Evolutionary conservation across 1,139 yeast species (phyloP).

Genomic region (Pichia cactophila): DNA sequence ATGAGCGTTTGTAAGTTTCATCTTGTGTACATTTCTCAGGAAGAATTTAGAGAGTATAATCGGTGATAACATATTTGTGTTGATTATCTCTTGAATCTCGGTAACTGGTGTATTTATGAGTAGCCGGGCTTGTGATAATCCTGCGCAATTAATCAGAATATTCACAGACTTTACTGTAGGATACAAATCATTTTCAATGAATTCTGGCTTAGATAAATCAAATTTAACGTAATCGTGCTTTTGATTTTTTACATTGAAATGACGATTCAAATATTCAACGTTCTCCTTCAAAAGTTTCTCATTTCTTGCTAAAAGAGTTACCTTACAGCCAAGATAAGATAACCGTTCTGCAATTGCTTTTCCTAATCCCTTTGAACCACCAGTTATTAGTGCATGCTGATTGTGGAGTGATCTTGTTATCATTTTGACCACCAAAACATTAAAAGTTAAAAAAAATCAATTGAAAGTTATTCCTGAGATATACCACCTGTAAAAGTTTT

Average conservation of each 20-base stretch:
- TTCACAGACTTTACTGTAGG: constrained; percentile 24
- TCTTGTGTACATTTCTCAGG: constrained; percentile 27
- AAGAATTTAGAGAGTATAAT: constrained; percentile 49
- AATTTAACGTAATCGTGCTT: constrained; percentile 44
- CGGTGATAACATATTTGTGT: constrained; percentile 59
- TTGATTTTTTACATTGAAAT: constrained; percentile 15
- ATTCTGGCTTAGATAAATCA: constrained; percentile 39
- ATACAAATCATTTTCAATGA: neutral
- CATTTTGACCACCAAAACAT: neutral
- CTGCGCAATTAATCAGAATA: constrained; percentile 74
- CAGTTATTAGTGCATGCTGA: constrained; percentile 57
- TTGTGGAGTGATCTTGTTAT: neutral
- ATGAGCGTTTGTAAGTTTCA: constrained; percentile 9
- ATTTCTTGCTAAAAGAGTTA: constrained; percentile 56
- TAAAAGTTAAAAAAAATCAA: neutral
- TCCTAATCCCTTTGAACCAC: constrained; percentile 86
- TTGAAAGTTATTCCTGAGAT: no score
- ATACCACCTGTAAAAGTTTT: no score
- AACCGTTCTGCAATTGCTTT: constrained; percentile 51
- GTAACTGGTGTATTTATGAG: constrained; percentile 38
- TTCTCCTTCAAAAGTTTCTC: constrained; percentile 32
- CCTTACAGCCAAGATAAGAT: constrained; percentile 53
- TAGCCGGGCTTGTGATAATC: constrained; percentile 58
- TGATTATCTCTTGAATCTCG: constrained; percentile 43
- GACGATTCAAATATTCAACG: constrained; percentile 31